These are phyloP conservation scores for Talaromyces thailandensis DNA, from an alignment of 495 filamentous ascomycete species.

Conservation along the genomic window DNA sequence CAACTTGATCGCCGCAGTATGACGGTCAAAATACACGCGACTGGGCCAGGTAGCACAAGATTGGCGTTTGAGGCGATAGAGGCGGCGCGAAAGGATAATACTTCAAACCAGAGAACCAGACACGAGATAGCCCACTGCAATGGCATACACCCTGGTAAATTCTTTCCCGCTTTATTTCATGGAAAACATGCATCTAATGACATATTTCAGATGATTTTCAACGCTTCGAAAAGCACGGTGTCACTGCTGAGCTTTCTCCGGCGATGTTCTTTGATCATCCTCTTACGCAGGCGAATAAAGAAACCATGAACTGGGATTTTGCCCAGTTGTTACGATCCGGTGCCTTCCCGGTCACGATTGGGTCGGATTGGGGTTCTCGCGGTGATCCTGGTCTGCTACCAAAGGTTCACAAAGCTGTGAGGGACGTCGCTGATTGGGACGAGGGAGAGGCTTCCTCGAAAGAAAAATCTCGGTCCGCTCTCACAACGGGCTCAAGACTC, in stretches of 20 bases:
- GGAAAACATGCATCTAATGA: not conserved
- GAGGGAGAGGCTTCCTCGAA: not conserved
- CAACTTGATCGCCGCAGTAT: not conserved
- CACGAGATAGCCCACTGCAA: conserved; percentile 6
- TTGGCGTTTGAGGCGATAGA: not conserved
- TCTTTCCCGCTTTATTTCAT: not conserved
- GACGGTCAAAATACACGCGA: conserved; percentile 1
- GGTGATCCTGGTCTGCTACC: not conserved
- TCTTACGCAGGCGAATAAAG: not conserved
- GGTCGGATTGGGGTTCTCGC: conserved; percentile 4
- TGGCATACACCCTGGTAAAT: conserved; percentile 4
- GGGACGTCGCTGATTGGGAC: not conserved
- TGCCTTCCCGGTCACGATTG: not conserved
- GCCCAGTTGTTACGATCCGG: not conserved
- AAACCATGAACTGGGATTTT: conserved; percentile 5
- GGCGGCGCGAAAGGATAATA: not conserved
- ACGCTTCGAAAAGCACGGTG: not conserved
- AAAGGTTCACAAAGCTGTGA: not conserved
- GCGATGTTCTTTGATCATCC: conserved; percentile 6
- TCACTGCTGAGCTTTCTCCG: conserved; percentile 3
- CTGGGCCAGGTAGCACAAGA: not conserved
- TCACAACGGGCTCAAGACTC: not conserved
- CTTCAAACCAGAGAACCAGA: not conserved
- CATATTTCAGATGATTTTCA: conserved; percentile 3
- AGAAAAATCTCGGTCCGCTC: not conserved